A percentile compares a stretch with the other conserved stretches of the same genome.
phyloP scores from a whole-genome alignment of 345 rosid genomes.

The Erucastrum elatum region DNA sequence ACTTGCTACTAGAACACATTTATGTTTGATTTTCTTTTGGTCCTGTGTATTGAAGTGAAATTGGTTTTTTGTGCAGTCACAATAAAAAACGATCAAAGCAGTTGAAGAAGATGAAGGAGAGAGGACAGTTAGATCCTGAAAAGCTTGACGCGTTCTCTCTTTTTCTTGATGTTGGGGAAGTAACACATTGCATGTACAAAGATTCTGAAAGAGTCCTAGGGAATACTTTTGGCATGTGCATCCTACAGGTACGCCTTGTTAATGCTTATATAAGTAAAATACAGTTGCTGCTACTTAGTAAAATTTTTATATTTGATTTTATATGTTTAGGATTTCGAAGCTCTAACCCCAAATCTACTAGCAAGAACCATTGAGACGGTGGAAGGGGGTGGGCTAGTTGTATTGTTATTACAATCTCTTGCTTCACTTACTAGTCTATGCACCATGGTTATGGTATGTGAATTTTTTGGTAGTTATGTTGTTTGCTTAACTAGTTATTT shows the following conservation, averaged over 20 bases:
- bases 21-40: neutral
- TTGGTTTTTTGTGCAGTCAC: conserved; percentile 61
- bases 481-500: conserved; percentile 8
- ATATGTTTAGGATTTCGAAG: conserved; percentile 82
- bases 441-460: conserved; percentile 98
- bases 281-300: neutral
- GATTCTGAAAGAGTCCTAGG: conserved; percentile 93
- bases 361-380: conserved; percentile 98
- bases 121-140: conserved; percentile 89
- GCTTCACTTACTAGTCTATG: conserved; percentile 80
- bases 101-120: conserved; percentile 80
- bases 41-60: conserved; percentile 3
- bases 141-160: conserved; percentile 90
- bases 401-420: conserved; percentile 79
- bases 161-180: conserved; percentile 76
- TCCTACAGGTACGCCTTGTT: conserved; percentile 63
- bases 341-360: conserved; percentile 92
- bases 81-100: conserved; percentile 86
- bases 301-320: neutral
- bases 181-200: conserved; percentile 83
- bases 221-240: conserved; percentile 95
- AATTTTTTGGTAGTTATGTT: neutral
- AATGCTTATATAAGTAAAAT: neutral
- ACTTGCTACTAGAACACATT: neutral
- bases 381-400: conserved; percentile 89